Evolutionary conservation across 2,329 filamentous ascomycete species (phyloP), one percentile per base, ranked within the genome.

Genomic region (Colletotrichum lentis): DNA sequence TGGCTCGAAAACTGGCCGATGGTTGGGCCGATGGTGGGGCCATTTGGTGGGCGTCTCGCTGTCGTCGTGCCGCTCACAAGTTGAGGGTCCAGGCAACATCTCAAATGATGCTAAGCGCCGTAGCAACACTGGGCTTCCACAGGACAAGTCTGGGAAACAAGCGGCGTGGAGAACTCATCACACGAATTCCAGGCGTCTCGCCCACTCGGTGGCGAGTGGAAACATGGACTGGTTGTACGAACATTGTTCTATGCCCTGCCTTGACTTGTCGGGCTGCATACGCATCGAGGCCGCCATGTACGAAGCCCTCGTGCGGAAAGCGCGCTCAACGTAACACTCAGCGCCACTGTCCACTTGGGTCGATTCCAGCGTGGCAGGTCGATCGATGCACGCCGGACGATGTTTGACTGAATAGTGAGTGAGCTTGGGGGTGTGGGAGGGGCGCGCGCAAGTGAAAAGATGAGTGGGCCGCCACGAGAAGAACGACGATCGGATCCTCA

Each of bases 121-220:
- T 20, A 27, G 35, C 14, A 47, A 44, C 37, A 14, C 44, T 18
- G 5, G 37, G 39, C 37, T 43, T 35, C 39, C 60, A 41, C 60
- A 18, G 47, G 24, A 16, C 14, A 37, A 52, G n/a, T 20, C 22
- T 44, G 24, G 44, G 22, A 37, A 46, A 41, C 20, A 37, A 14
- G 24, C 31, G 41, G 56, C 35, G 20, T 50, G 44, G 14, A 43
- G 24, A 22, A n/a, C 22, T 52, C 35, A 47, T 49, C 57, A 50
- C 57, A 50, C 14, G 8, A 4, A 54, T 35, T 22, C 50, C 39
- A 52, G 41, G 64, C 64, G 64, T 67, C 41, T 67, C 64, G 64
- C 64, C 54, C 64, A 20, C n/a, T 37, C 18, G 12, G 24, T 46
- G 24, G 12, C 27, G n/a, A 52, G 44, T 58, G 46, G 44, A 54